Conservation (phyloP, 1,284 basidiomycete genomes). For the Amylostereum chailletii region DNA sequence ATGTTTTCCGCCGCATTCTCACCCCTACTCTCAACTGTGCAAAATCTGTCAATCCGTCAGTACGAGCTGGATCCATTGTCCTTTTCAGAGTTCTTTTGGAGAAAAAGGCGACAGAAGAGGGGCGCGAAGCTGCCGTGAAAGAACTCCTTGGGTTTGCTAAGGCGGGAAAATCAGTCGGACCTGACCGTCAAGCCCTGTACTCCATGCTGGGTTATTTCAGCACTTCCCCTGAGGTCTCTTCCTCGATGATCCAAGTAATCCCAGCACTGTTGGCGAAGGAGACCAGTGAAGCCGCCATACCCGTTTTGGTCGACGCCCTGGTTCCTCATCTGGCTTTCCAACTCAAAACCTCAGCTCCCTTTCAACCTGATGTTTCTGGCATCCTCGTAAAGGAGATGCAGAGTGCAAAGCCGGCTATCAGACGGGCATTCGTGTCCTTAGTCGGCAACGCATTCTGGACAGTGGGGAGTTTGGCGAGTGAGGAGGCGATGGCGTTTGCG, state of each 20-base stretch:
- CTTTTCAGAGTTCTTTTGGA: conserved; percentile 54
- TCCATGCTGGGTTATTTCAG: conserved; percentile 59
- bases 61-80: conserved; percentile 48
- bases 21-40: conserved; percentile 59
- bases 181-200: conserved; percentile 83
- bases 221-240: conserved; percentile 44
- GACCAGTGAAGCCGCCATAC: conserved; percentile 56
- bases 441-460: conserved; percentile 28
- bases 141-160: conserved; percentile 72
- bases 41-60: conserved; percentile 69
- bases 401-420: conserved; percentile 30
- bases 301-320: conserved; percentile 47
- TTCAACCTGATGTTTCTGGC: conserved; percentile 35
- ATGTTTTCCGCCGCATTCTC: conserved; percentile 56
- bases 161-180: conserved; percentile 75
- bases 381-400: conserved; percentile 66
- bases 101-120: conserved; percentile 22
- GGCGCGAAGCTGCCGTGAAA: conserved; percentile 37
- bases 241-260: conserved; percentile 43
- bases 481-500: conserved; percentile 38
- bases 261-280: conserved; percentile 71
- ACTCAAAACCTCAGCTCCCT: conserved; percentile 31
- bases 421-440: conserved; percentile 27
- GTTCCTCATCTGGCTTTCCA: conserved; percentile 49
- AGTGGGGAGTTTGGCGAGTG: conserved; percentile 24